Evolutionary conservation across 768 basidiomycete genomes (phyloP).

Genomic region (Lepiota brunneoincarnata): DNA sequence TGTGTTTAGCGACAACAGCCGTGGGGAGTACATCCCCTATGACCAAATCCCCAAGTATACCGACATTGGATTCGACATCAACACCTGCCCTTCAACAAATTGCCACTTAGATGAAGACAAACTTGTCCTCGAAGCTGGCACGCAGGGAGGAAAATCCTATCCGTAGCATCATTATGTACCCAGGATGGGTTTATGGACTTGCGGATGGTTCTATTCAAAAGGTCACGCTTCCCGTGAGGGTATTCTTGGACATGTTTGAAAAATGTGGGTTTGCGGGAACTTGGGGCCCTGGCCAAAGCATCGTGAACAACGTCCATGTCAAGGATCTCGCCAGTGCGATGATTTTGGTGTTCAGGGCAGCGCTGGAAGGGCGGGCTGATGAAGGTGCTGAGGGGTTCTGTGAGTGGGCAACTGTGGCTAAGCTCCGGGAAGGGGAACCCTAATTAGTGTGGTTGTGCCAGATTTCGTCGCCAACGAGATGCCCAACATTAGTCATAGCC

Average conservation of each 20-base stretch:
- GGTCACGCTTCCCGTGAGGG: conserved; percentile 32
- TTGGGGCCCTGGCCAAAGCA: conserved; percentile 39
- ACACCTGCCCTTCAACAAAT: conserved; percentile 20
- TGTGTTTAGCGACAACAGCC: conserved; percentile 37
- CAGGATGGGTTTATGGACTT: conserved; percentile 41
- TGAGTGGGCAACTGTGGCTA: conserved; percentile 23
- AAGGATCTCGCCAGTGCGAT: conserved; percentile 35
- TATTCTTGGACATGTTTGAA: conserved; percentile 32
- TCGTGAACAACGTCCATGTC: conserved; percentile 37
- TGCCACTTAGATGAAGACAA: conserved; percentile 21
- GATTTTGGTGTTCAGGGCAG: conserved; percentile 33
- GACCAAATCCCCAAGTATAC: conserved; percentile 29
- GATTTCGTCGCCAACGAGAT: conserved; percentile 33
- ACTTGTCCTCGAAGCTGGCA: conserved; percentile 38
- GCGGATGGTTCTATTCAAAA: conserved; percentile 38
- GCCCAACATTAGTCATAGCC: conserved; percentile 25
- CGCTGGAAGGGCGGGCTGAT: conserved; percentile 37
- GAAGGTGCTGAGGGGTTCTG: conserved; percentile 42
- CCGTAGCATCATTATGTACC: conserved; percentile 41
- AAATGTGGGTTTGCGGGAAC: conserved; percentile 34
- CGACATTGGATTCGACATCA: conserved; percentile 34
- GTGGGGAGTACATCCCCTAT: conserved; percentile 31
- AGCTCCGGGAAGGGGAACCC: not conserved
- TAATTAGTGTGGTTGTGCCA: conserved; percentile 15
- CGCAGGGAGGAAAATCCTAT: conserved; percentile 35